These are phyloP conservation scores for Saccharomycopsis javanensis DNA, from an alignment of 805 yeast genomes.

Conservation along the genomic window DNA sequence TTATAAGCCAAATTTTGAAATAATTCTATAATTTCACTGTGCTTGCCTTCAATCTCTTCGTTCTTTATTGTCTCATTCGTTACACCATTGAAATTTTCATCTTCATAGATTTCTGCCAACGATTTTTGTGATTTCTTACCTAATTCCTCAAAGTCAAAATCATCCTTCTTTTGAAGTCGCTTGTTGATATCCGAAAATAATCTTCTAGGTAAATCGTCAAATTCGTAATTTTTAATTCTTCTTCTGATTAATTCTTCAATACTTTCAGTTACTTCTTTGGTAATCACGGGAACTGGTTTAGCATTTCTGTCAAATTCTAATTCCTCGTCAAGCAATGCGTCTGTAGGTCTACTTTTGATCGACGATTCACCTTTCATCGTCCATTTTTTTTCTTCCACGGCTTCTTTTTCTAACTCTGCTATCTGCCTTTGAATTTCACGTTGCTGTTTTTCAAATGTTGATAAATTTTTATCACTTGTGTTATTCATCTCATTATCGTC, in stretches of 20 bases:
- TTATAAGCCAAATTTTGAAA: slow-evolving; percentile 56
- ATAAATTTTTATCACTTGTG: slow-evolving; percentile 32
- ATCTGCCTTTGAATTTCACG: slow-evolving; percentile 67
- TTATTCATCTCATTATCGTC: slow-evolving; percentile 20
- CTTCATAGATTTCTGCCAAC: slow-evolving; percentile 86
- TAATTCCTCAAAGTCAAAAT: slow-evolving; percentile 46
- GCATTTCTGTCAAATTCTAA: slow-evolving; percentile 88
- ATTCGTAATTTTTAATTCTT: slow-evolving; percentile 63
- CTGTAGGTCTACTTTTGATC: slow-evolving; percentile 71
- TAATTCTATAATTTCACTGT: slow-evolving; percentile 64
- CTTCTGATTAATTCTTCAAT: slow-evolving; percentile 83
- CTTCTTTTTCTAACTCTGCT: slow-evolving; percentile 68
- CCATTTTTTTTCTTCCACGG: slow-evolving; percentile 89
- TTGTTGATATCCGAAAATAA: slow-evolving; percentile 56
- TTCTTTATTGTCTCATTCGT: slow-evolving; percentile 39
- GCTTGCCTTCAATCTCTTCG: slow-evolving; percentile 62
- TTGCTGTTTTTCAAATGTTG: slow-evolving; percentile 81
- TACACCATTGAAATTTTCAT: slow-evolving; percentile 51
- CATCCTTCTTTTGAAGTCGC: slow-evolving; percentile 34
- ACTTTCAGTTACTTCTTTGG: slow-evolving; percentile 76
- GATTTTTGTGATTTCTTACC: slow-evolving; percentile 82
- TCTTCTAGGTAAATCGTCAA: slow-evolving; percentile 78
- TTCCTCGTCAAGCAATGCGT: slow-evolving; percentile 72
- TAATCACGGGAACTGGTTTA: slow-evolving; percentile 92
- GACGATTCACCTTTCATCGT: slow-evolving; percentile 87